These are phyloP conservation scores for Penicillium vulpinum DNA, from an alignment of 2,329 filamentous ascomycete genomes.

Conservation along the genomic window DNA sequence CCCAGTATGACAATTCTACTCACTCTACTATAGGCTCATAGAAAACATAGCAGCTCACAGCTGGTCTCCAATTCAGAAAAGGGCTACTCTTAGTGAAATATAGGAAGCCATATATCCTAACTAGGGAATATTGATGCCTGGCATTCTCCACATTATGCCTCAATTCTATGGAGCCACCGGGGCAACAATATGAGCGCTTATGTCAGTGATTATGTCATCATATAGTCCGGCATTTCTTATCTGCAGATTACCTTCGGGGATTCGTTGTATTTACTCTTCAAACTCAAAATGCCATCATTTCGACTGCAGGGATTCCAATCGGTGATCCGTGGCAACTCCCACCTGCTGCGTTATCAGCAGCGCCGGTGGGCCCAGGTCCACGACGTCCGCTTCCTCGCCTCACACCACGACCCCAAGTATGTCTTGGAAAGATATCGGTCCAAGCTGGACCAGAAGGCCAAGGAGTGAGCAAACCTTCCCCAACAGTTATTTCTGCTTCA, in stretches of 20 bases:
- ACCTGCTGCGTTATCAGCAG: constrained; percentile 52
- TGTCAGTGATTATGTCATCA: constrained; percentile 9
- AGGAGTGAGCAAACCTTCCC: constrained; percentile 50
- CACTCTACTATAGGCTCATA: neutral
- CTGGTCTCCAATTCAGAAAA: neutral
- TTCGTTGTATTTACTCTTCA: neutral
- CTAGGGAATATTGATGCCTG: neutral
- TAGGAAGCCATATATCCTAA: neutral
- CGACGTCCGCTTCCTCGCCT: constrained; percentile 85
- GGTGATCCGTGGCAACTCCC: constrained; percentile 36
- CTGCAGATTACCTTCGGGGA: neutral
- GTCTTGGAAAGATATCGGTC: constrained; percentile 82
- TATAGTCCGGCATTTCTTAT: constrained; percentile 4
- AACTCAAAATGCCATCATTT: constrained; percentile 51
- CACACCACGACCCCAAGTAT: constrained; percentile 64
- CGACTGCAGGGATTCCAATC: constrained; percentile 53
- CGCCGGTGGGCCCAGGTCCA: constrained; percentile 88
- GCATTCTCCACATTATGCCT: rapidly evolving
- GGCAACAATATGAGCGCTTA: neutral
- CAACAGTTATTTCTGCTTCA: neutral
- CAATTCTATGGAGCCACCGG: neutral
- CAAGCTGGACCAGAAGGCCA: constrained; percentile 81
- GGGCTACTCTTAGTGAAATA: neutral
- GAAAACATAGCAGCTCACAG: neutral
- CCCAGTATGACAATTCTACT: neutral